These are phyloP conservation scores for Metarhizium guizhouense DNA, from an alignment of 2,329 filamentous ascomycete species.

Conservation along the genomic window DNA sequence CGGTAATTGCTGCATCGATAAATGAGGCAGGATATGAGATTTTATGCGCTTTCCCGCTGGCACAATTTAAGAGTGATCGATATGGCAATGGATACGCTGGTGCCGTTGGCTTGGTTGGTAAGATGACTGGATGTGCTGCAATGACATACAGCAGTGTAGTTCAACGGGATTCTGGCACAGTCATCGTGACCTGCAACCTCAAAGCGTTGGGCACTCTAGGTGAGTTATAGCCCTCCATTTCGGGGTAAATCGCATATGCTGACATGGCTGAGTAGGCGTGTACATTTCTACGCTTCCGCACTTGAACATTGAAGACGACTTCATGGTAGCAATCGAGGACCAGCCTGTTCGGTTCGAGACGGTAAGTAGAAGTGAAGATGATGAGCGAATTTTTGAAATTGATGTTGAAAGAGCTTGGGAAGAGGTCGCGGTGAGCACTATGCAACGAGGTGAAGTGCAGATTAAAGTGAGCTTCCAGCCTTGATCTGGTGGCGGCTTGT, in stretches of 20 bases:
- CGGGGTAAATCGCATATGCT: not conserved
- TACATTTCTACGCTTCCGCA: slow-evolving; percentile 64
- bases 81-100: slow-evolving; percentile 43
- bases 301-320: slow-evolving; percentile 51
- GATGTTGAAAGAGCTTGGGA: slow-evolving; percentile 73
- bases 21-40: slow-evolving; percentile 68
- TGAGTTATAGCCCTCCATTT: slow-evolving; percentile 22
- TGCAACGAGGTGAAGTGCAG: slow-evolving; percentile 74
- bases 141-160: slow-evolving; percentile 55
- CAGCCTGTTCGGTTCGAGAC: slow-evolving; percentile 58
- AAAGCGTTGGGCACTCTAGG: slow-evolving; percentile 74
- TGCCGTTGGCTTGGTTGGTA: slow-evolving; percentile 69
- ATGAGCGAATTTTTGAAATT: slow-evolving; percentile 59
- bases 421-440: slow-evolving; percentile 57
- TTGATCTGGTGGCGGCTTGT: not conserved
- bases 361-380: slow-evolving; percentile 46
- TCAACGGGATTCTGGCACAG: slow-evolving; percentile 43
- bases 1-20: slow-evolving; percentile 55
- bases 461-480: slow-evolving; percentile 41
- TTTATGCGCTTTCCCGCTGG: slow-evolving; percentile 62
- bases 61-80: slow-evolving; percentile 39
- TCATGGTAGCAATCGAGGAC: slow-evolving; percentile 69
- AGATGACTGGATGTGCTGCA: slow-evolving; percentile 84
- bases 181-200: slow-evolving; percentile 58
- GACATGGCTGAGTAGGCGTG: slow-evolving; percentile 38